Evolutionary conservation across 257 asterid species (phyloP), one percentile per base, ranked within the genome.

Genomic region (Primulina eburnea): DNA sequence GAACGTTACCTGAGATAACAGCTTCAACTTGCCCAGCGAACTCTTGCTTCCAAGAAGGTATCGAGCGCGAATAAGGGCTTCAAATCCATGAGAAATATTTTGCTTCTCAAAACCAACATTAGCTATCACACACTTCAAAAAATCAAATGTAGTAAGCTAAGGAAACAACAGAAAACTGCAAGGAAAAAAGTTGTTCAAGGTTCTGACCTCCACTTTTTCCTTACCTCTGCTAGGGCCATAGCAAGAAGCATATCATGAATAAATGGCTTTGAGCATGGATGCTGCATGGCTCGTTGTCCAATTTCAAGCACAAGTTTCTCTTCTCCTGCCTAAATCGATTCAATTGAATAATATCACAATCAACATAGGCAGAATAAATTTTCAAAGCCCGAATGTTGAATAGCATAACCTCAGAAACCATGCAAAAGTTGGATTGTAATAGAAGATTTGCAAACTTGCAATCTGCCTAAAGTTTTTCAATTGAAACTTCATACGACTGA

Each of bases 221-320:
- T 89, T 85, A 94, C 99, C 99, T 91, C 99, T 68, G 99, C 90
- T 69, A 94, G 90, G 60, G 99, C 98, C 99, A 94, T 94, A 47
- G 96, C 85, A 72, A 94, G 77, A 80, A 89, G 95, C 69, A 94
- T 77, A 82, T 91, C 99, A 64, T 94, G 99, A 69, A 85, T 80
- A 82, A 82, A 91, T 68, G 91, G 89, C 80, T 89, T 85, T 67
- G 95, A 85, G 70, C 88, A 92, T 72, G 87, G 81, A 79, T 82
- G 91, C 76, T 88, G 93, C 71, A 94, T 80, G 71, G 96, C 88
- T 79, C 81, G 89, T 68, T 78, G 87, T 63, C 97, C 99, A 82
- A 94, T 89, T 59, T 87, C 96, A 61, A 94, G 88, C 71, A 94
- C 98, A 81, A 91, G 86, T 77, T 83, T 89, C 81, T 89, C 98